Evolutionary conservation across 768 basidiomycete species (phyloP).

Genomic region (Lactarius akahatsu): DNA sequence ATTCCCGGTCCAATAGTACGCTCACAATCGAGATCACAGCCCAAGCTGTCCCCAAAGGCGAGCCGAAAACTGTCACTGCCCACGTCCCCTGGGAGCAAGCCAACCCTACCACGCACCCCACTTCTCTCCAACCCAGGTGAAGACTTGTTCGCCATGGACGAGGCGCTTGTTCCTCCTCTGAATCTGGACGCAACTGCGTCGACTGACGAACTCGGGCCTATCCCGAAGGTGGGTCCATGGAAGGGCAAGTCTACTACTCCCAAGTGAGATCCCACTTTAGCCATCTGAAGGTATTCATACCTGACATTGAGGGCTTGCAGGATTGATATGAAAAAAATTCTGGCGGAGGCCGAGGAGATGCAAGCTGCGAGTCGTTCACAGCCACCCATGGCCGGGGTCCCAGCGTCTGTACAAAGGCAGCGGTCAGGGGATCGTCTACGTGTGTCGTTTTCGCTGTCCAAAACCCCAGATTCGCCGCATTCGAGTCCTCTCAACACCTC

Average conservation of each 20-base stretch:
- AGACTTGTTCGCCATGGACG: slow-evolving; percentile 86
- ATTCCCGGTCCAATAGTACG: slow-evolving; percentile 57
- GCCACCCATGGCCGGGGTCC: slow-evolving; percentile 17
- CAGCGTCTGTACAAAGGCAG: slow-evolving; percentile 6
- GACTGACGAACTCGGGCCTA: background rate
- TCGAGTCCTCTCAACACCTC: slow-evolving; percentile 4
- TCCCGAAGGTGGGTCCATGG: slow-evolving; percentile 35
- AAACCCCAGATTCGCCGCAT: slow-evolving; percentile 12
- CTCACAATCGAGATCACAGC: slow-evolving; percentile 27
- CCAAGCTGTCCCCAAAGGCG: slow-evolving; percentile 35
- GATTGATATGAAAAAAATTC: slow-evolving; percentile 80
- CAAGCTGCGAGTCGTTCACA: slow-evolving; percentile 24
- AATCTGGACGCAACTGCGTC: slow-evolving; percentile 28
- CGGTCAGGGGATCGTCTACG: slow-evolving; percentile 21
- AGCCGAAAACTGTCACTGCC: slow-evolving; percentile 36
- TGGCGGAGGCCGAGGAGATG: slow-evolving; percentile 67
- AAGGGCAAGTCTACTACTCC: slow-evolving; percentile 42
- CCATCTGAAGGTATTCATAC: background rate
- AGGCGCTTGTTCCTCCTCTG: slow-evolving; percentile 41
- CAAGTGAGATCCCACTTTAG: slow-evolving; percentile 43
- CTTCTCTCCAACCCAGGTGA: slow-evolving; percentile 43
- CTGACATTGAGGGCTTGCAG: slow-evolving; percentile 38
- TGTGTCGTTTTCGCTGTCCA: slow-evolving; percentile 22
- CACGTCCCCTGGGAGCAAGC: slow-evolving; percentile 33
- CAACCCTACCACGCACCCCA: slow-evolving; percentile 31